A percentile compares a stretch with the other conserved stretches of the same genome.
These are phyloP conservation scores for Oxyria digyna DNA, from an alignment of 148 eudicot genomes.

Conservation along the genomic window DNA sequence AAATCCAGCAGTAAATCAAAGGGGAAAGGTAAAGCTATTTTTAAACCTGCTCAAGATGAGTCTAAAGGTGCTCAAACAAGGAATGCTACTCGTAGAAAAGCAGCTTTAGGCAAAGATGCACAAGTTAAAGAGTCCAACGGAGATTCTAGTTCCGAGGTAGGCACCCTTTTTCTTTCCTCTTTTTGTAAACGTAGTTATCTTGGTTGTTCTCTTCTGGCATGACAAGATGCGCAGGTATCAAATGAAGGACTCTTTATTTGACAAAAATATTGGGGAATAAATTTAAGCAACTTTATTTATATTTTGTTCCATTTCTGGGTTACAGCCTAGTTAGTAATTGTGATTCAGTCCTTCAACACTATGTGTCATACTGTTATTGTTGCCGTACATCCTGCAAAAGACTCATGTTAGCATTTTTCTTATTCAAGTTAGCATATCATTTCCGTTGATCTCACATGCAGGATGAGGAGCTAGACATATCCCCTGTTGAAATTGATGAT, in stretches of 20 bases:
- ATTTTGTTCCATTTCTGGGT: background rate
- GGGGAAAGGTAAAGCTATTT: constrained; percentile 86
- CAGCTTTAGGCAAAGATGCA: constrained; percentile 68
- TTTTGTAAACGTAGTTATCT: background rate
- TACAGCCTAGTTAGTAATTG: background rate
- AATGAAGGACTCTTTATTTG: background rate
- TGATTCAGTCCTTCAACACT: background rate
- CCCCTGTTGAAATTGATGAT: constrained; percentile 87
- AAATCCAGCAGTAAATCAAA: constrained; percentile 54
- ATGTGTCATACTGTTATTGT: background rate
- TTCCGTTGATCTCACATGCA: constrained; percentile 17
- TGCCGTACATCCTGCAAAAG: background rate
- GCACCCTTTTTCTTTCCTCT: background rate
- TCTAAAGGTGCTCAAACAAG: constrained; percentile 82
- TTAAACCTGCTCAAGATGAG: constrained; percentile 59
- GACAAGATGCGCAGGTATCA: background rate
- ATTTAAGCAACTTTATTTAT: background rate
- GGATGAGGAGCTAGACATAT: constrained; percentile 90
- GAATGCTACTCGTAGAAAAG: constrained; percentile 73
- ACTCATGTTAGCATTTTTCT: background rate
- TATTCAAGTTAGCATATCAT: background rate
- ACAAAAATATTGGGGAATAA: background rate
- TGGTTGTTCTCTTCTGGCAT: background rate
- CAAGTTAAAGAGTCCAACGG: constrained; percentile 53
- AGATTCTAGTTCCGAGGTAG: constrained; percentile 87